Evolutionary conservation across 768 basidiomycete species (phyloP).

Genomic region (Tephrocybe rancida): DNA sequence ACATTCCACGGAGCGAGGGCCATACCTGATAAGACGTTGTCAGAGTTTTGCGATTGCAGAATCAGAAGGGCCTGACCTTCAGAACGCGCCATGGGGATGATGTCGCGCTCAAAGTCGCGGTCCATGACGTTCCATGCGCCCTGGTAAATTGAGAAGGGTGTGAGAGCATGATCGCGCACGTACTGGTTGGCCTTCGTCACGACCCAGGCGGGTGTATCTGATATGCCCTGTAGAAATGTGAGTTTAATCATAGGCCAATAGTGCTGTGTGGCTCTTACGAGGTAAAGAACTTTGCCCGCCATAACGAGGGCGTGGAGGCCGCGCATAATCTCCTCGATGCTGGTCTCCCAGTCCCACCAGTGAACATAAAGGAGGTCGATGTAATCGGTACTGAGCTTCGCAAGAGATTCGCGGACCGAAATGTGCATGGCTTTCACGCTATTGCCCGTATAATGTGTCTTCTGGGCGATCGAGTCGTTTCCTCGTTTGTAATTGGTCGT

Average conservation of each 20-base stretch:
- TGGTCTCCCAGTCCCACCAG: slow-evolving; percentile 55
- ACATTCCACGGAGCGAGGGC: slow-evolving; percentile 27
- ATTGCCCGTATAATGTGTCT: slow-evolving; percentile 50
- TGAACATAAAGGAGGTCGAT: slow-evolving; percentile 51
- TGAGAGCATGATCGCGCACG: slow-evolving; percentile 43
- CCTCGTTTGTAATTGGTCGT: slow-evolving; percentile 29
- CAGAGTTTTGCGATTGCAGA: not conserved
- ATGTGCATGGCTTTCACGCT: slow-evolving; percentile 43
- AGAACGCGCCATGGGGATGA: slow-evolving; percentile 37
- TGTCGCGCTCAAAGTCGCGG: slow-evolving; percentile 50
- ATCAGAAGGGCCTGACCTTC: not conserved
- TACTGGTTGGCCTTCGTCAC: slow-evolving; percentile 48
- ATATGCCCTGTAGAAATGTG: slow-evolving; percentile 27
- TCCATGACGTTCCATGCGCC: slow-evolving; percentile 42
- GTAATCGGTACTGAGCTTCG: slow-evolving; percentile 47
- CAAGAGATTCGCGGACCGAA: slow-evolving; percentile 43
- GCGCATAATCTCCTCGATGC: slow-evolving; percentile 60
- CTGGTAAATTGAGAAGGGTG: slow-evolving; percentile 53
- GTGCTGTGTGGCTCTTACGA: slow-evolving; percentile 21
- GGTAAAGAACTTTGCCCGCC: slow-evolving; percentile 53
- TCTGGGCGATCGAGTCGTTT: slow-evolving; percentile 26
- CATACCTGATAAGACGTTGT: no score
- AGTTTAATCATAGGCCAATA: not conserved
- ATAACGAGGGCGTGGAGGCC: slow-evolving; percentile 52
- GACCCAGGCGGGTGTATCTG: slow-evolving; percentile 45